Conservation (phyloP, 257 asterid genomes). For the Solanum chiquidenum region DNA sequence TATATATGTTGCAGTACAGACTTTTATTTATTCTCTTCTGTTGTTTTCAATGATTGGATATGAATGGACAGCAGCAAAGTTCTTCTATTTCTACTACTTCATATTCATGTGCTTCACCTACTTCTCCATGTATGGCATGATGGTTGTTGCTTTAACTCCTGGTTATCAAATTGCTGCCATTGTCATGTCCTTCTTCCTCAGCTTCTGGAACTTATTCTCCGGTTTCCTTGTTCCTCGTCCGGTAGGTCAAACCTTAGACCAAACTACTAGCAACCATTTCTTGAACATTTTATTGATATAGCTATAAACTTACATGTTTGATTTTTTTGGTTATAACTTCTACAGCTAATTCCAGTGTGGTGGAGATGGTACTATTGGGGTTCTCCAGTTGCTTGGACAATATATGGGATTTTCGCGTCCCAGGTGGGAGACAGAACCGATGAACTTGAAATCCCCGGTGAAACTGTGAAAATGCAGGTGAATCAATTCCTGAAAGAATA, state of each 20-base stretch:
- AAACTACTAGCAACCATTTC: not conserved
- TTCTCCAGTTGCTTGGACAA: slow-evolving; percentile 77
- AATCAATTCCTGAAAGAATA: slow-evolving; percentile 26
- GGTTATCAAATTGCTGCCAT: slow-evolving; percentile 75
- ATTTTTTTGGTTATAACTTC: not conserved
- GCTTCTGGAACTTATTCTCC: slow-evolving; percentile 87
- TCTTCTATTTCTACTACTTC: slow-evolving; percentile 74
- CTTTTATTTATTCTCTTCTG: slow-evolving; percentile 45
- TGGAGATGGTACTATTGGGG: slow-evolving; percentile 97
- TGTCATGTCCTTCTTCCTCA: slow-evolving; percentile 72
- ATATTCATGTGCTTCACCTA: slow-evolving; percentile 80
- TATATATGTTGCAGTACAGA: slow-evolving; percentile 60
- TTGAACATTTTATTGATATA: not conserved
- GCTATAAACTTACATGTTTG: not conserved
- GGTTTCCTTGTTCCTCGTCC: slow-evolving; percentile 82
- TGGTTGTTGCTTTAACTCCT: slow-evolving; percentile 82
- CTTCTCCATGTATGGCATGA: slow-evolving; percentile 91
- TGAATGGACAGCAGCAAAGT: slow-evolving; percentile 51
- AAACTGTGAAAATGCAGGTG: slow-evolving; percentile 3
- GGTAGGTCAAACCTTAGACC: slow-evolving; percentile 18
- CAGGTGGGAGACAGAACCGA: slow-evolving; percentile 46
- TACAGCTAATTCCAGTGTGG: slow-evolving; percentile 78
- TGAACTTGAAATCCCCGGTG: slow-evolving; percentile 20
- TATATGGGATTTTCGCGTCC: slow-evolving; percentile 52
- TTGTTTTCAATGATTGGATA: slow-evolving; percentile 78